These are phyloP conservation scores for Brassica rapa DNA, from an alignment of 345 rosid genomes.

Conservation along the genomic window DNA sequence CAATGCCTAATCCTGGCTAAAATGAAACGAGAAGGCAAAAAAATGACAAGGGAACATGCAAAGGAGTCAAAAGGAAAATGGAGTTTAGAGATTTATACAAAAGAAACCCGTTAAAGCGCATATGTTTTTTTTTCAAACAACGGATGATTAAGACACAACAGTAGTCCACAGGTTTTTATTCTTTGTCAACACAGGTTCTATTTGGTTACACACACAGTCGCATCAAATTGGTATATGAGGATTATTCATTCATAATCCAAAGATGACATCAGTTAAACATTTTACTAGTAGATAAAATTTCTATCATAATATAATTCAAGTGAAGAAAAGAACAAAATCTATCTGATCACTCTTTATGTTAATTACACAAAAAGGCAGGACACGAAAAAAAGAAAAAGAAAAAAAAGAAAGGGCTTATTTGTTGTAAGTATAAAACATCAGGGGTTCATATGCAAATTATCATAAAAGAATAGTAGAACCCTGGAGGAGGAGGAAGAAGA, in stretches of 20 bases:
- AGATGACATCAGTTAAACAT: neutral
- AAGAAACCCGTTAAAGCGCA: neutral
- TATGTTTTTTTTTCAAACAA: no score
- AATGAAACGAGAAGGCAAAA: no score
- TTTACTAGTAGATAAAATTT: neutral
- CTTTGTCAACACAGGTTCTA: no score
- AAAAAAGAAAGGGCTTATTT: neutral
- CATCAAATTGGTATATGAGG: no score
- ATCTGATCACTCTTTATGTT: neutral
- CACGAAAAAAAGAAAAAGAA: neutral
- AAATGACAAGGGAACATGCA: neutral
- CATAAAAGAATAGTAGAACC: neutral
- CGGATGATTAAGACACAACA: no score
- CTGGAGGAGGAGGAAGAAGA: neutral
- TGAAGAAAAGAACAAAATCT: neutral
- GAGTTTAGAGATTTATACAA: neutral
- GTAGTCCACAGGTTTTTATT: no score
- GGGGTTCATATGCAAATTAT: slow-evolving; percentile 16
- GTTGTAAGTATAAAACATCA: neutral
- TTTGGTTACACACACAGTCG: no score
- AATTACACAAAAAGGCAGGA: neutral
- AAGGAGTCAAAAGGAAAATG: neutral
- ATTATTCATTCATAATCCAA: no score
- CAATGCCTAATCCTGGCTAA: neutral
- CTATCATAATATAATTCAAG: no score